Base-by-base conservation (phyloP, 106 monocot genomes). In the Allium fistulosum region DNA sequence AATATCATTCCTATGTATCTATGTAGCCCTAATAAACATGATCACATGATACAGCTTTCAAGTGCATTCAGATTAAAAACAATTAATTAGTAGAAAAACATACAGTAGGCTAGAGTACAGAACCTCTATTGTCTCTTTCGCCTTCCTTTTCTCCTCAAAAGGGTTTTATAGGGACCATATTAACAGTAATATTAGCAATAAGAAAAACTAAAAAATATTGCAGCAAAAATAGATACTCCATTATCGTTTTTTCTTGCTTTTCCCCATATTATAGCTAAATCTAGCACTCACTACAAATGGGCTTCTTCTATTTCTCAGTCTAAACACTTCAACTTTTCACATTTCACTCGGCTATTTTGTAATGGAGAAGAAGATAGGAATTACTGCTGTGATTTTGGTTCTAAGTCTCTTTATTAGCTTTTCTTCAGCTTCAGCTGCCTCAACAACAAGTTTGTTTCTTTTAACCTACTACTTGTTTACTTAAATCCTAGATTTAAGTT, bases 381-480 rank as follows among this genome's bases (percentile, higher is more conserved):
- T 69, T 55, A 11, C 71, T 15, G 13, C 58, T 8, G 14, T 74
- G 6, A 59, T 81, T n/a, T 49, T 88, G 15, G 26, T 84, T 48
- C 4, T 81, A 66, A 8, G 81, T 18, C 58, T 81, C 14, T 26
- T 72, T 17, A 6, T 15, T 68, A 81, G 76, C 60, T 50, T 65
- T 53, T 71, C 69, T 55, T 66, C 62, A 17, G 76, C 61, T 53
- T 78, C 77, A 17, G 83, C 80, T 53, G 75, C 74, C 15, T 68
- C 76, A 8, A 80, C 88, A 15, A 68, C 79, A 69, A 88, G 88
- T 84, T 73, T 69, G 83, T 78, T 37, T 55, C 65, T 26, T 12
- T 9, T 67, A 8, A 48, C 27, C 37, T 37, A 57, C 22, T 52
- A 15, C 2, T 48, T 51, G 45, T 26, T 7, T 3, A 26, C 26